Base-by-base conservation (phyloP, 495 filamentous ascomycete species). In the Aspergillus funiculosus region DNA sequence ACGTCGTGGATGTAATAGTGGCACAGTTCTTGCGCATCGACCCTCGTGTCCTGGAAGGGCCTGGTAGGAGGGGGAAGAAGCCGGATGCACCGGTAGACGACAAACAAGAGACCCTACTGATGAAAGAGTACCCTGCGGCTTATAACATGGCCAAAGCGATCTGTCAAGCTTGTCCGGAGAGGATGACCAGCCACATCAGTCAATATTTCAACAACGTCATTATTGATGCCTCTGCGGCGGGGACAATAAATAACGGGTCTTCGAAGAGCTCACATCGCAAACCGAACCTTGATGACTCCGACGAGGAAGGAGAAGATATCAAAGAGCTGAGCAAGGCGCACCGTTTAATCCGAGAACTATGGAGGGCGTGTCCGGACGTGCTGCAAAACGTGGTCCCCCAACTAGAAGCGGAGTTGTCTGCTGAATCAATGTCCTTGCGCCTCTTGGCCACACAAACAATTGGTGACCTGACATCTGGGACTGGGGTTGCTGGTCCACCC, bases 181-280 rank as follows among this genome's bases (percentile, higher is more conserved):
- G 89, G 60, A 96, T 99, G 91, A 83, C 87, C 1, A 82, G 89
- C 37, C 84, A 89, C 53, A 83, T 96, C 43, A 89, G 88, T 51
- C 89, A 94, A 58, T 99, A 96, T 59, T 99, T 99, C 65, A 92
- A 89, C 62, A 88, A 95, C 46, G 87, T 97, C 17, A 91, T 99
- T 42, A 79, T 95, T 34, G 87, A 95, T 54, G 83, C 86, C 9
- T 88, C 91, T 0, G 75, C 79, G 2, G 56, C 61, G 1, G 62
- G 59, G 5, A 54, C 46, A 24, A 42, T 53, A 42, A 39, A 61
- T 10, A 69, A 74, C 14, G 61, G 63, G 4, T 52, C 57, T 27
- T 53, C 39, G 66, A 83, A 73, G 69, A 68, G 56, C 21, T 58
- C 57, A 21, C 57, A 68, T 39, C 64, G 70, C 39, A 74, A 67